Percentiles rank a stretch among this genome's conserved stretches.
phyloP scores from a whole-genome alignment of 768 basidiomycete genomes.

The Gyrodon lividus region DNA sequence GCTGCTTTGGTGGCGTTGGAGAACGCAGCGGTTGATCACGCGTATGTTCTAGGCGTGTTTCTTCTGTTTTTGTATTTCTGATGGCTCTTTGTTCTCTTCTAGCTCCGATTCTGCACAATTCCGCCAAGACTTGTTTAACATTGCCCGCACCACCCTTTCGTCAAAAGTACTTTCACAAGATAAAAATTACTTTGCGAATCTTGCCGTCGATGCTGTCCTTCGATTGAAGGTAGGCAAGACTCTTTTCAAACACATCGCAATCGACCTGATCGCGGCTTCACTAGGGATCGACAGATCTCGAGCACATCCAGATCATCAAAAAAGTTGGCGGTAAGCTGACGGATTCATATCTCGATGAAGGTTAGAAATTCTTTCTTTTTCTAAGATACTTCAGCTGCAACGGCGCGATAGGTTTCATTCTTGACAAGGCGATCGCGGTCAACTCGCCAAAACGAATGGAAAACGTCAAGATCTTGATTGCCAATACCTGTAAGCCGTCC shows the following conservation, averaged over 20 bases:
- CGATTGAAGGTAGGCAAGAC: constrained; percentile 67
- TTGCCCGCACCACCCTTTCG: constrained; percentile 92
- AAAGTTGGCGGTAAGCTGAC: constrained; percentile 99
- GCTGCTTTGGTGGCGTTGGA: constrained; percentile 87
- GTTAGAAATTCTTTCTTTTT: constrained; percentile 35
- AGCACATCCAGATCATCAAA: constrained; percentile 99
- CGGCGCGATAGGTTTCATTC: constrained; percentile 75
- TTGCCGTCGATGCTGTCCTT: constrained; percentile 95
- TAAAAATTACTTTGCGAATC: constrained; percentile 96
- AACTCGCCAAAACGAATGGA: constrained; percentile 95
- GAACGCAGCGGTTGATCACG: constrained; percentile 77
- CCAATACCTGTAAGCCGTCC: constrained; percentile 83
- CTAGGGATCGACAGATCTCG: constrained; percentile 92
- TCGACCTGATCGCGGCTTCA: constrained; percentile 1
- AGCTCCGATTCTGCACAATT: constrained; percentile 75
- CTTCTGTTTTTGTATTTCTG: not conserved
- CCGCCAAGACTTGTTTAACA: constrained; percentile 91
- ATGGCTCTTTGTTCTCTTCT: not conserved
- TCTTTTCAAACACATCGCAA: not conserved
- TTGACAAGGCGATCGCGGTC: constrained; percentile 92
- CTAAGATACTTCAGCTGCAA: not conserved
- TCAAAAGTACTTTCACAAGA: constrained; percentile 96
- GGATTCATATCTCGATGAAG: constrained; percentile 97
- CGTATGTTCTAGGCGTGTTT: constrained; percentile 39
- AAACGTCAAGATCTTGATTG: constrained; percentile 93